Evolutionary conservation across 768 basidiomycete species (phyloP).

Genomic region (Suillus clintonianus): DNA sequence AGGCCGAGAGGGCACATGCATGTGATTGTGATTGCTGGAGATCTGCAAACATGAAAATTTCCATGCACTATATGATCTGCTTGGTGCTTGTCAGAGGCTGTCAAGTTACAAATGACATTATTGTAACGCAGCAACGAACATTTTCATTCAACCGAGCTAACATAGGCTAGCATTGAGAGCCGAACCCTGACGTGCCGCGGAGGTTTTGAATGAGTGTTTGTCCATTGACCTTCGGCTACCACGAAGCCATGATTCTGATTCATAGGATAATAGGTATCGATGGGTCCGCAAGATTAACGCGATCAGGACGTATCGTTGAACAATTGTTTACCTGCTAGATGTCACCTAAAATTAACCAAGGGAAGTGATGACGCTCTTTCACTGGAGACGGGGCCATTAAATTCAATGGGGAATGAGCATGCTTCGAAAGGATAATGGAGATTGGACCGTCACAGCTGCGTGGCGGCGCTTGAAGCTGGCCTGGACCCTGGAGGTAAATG

Average conservation of each 20-base stretch:
- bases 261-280: no score
- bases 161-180: neutral
- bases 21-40: neutral
- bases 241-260: neutral
- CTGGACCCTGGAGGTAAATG: no score
- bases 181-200: neutral
- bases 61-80: neutral
- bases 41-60: neutral
- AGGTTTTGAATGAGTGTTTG: neutral
- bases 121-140: neutral
- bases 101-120: neutral
- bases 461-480: neutral
- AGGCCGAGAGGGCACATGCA: neutral
- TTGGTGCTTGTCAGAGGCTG: neutral
- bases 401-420: neutral
- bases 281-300: neutral
- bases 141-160: neutral
- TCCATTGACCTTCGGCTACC: neutral
- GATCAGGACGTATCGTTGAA: neutral
- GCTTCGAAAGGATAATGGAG: neutral
- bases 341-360: neutral
- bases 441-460: neutral
- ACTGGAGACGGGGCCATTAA: no score
- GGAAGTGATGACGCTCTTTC: no score
- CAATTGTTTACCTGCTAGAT: neutral